These are phyloP conservation scores for Patellaria atrata DNA, from an alignment of 495 filamentous ascomycete genomes.

Conservation along the genomic window DNA sequence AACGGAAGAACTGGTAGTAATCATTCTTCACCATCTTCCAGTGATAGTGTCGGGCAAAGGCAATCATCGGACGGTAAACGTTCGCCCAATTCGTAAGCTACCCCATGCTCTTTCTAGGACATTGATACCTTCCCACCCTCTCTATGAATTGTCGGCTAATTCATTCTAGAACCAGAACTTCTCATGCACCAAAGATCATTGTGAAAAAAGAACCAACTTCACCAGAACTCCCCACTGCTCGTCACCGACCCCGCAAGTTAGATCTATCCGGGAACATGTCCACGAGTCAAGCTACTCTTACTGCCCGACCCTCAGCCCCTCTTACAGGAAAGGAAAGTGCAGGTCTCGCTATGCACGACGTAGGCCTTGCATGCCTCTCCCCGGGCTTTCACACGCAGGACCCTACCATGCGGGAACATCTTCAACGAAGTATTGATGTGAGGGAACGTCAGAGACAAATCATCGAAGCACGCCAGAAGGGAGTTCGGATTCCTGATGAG, in stretches of 20 bases:
- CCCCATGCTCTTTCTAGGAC: slow-evolving; percentile 4
- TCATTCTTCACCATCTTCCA: slow-evolving; percentile 19
- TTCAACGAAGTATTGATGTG: slow-evolving; percentile 86
- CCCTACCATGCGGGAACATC: slow-evolving; percentile 87
- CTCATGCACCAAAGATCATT: slow-evolving; percentile 51
- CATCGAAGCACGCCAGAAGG: slow-evolving; percentile 79
- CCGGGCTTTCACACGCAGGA: slow-evolving; percentile 93
- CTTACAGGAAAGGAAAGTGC: slow-evolving; percentile 62
- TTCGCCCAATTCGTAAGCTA: slow-evolving; percentile 40
- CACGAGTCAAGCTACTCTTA: slow-evolving; percentile 31
- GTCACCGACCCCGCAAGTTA: slow-evolving; percentile 77
- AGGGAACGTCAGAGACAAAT: slow-evolving; percentile 88
- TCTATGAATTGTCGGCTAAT: too few species aligned
- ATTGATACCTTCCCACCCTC: slow-evolving; percentile 1
- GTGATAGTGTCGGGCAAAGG: slow-evolving; percentile 21
- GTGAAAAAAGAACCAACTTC: slow-evolving; percentile 92
- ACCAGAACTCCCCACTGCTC: slow-evolving; percentile 55
- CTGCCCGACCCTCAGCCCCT: slow-evolving; percentile 52
- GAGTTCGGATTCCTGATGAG: slow-evolving; percentile 41
- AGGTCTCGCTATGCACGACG: slow-evolving; percentile 71
- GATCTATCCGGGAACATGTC: slow-evolving; percentile 55
- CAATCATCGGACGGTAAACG: slow-evolving; percentile 33
- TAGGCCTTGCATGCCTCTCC: slow-evolving; percentile 86
- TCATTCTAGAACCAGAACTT: slow-evolving; percentile 24
- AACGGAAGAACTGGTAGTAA: slow-evolving; percentile 11